Percentiles rank a stretch among this genome's conserved stretches.
Evolutionary conservation across 176 grass and related monocot genomes (phyloP).

Genomic region (Bothriochloa decipiens): DNA sequence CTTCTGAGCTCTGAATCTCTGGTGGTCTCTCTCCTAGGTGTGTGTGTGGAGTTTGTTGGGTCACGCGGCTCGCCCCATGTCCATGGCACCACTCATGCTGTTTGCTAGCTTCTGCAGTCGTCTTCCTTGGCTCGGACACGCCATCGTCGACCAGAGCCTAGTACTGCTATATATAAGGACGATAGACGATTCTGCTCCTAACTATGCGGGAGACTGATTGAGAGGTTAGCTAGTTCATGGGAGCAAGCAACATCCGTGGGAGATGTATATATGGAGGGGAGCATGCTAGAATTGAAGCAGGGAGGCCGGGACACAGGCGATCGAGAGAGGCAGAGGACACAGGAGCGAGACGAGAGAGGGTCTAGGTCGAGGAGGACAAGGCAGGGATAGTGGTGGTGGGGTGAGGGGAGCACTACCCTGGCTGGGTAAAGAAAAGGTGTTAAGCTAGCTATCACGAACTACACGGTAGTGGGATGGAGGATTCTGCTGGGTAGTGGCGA

Average conservation of each 20-base stretch:
- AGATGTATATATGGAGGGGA: slow-evolving; percentile 28
- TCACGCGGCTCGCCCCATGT: slow-evolving; percentile 36
- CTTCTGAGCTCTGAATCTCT: background rate
- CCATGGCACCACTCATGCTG: slow-evolving; percentile 2
- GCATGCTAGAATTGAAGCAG: background rate
- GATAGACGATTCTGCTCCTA: background rate
- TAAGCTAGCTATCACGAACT: slow-evolving; percentile 9
- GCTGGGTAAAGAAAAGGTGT: slow-evolving; percentile 11
- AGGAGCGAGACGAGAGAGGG: too few relatives aligned
- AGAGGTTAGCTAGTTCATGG: background rate
- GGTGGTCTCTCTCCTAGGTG: background rate
- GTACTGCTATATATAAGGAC: background rate
- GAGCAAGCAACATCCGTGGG: background rate
- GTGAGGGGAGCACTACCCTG: slow-evolving; percentile 40
- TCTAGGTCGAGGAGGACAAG: background rate
- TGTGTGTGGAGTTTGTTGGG: background rate
- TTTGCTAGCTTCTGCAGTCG: background rate
- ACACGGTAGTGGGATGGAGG: slow-evolving; percentile 31
- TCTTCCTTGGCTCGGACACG: slow-evolving; percentile 6
- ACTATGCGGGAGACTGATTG: background rate
- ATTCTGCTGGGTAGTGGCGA: slow-evolving; percentile 35
- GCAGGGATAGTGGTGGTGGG: slow-evolving; percentile 47
- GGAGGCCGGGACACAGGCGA: background rate
- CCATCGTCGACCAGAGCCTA: slow-evolving; percentile 32
- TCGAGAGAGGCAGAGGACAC: background rate